Evolutionary conservation across 305 asterid species (phyloP), one percentile per base, ranked within the genome.

Genomic region (Fraxinus floribunda): DNA sequence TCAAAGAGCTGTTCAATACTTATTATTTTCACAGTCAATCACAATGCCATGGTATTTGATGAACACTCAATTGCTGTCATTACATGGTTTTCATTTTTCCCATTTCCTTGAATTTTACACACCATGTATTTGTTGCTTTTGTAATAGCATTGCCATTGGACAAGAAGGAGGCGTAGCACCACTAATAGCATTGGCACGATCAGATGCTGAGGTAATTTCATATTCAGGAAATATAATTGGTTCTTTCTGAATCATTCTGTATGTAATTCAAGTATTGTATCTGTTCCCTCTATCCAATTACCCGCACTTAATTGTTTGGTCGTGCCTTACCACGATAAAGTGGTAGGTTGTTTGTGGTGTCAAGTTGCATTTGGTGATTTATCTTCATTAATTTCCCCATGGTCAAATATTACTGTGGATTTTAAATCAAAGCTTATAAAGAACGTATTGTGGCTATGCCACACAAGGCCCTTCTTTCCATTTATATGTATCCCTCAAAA

Each of bases 81-180:
- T 29, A 68, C 38, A 29, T 68, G 15, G 18, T 22, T 26, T 82
- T 41, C 24, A 76, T 26, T 66, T 29, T 68, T 26, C 39, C 20
- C 39, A 68, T 72, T 52, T 9, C 76, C 71, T 77, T 22, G 36
- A 11, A 8, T 35, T 76, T 55, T 71, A 79, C 60, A 49, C 60
- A 71, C 85, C 44, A 72, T 41, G 71, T 79, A 29, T 75, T 26
- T 77, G 76, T 78, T 80, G 71, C 18, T 81, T 76, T 87, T 52
- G 86, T 80, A 36, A 88, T 80, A 95, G 98, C 91, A 92, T 95
- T 85, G 97, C 97, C 72, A 95, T 94, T 88, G 97, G 98, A 79
- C 91, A 90, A 76, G 98, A 90, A 92, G 98, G 98, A 77, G 98
- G 98, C 20, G 94, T 95, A 71, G 89, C 92, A n/a, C 97, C 98